Percentiles rank a stretch among this genome's conserved stretches.
Conservation (phyloP, 177 flowering plant species). For the Vitis hybrid region DNA sequence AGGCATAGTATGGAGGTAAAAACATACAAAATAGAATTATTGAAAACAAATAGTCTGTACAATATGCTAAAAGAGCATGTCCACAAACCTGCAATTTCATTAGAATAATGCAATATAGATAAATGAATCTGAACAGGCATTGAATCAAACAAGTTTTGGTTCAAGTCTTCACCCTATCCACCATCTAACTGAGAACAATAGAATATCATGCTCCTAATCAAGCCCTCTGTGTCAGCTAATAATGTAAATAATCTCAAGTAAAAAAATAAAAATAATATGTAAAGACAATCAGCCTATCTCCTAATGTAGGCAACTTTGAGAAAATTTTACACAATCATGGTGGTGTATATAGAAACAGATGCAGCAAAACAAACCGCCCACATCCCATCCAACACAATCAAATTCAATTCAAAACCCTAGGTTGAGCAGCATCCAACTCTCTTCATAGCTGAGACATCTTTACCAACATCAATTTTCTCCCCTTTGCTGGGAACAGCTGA, state of each 20-base stretch:
- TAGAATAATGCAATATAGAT: too few relatives aligned
- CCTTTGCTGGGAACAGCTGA: constrained; percentile 55
- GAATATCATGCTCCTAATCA: constrained; percentile 8
- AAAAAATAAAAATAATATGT: constrained; percentile 1
- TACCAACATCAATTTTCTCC: constrained; percentile 64
- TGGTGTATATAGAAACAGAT: constrained; percentile 3
- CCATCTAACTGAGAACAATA: constrained; percentile 4
- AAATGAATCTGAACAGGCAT: too few relatives aligned
- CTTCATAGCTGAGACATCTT: constrained; percentile 61
- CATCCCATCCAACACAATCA: constrained; percentile 7
- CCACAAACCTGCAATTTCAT: too few relatives aligned
- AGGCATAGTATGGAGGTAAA: too few relatives aligned
- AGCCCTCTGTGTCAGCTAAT: neutral
- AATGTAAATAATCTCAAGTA: neutral
- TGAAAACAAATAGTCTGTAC: too few relatives aligned
- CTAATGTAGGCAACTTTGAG: constrained; percentile 11
- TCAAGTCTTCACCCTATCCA: neutral
- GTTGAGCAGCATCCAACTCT: constrained; percentile 69
- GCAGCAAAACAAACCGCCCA: constrained; percentile 11
- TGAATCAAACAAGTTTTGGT: neutral
- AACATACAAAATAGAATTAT: too few relatives aligned
- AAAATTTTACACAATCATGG: constrained; percentile 21
- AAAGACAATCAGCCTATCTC: neutral
- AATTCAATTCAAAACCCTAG: constrained; percentile 21
- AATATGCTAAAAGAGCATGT: too few relatives aligned